phyloP scores from a whole-genome alignment of 1,284 basidiomycete species.

The Earliella scabrosa region DNA sequence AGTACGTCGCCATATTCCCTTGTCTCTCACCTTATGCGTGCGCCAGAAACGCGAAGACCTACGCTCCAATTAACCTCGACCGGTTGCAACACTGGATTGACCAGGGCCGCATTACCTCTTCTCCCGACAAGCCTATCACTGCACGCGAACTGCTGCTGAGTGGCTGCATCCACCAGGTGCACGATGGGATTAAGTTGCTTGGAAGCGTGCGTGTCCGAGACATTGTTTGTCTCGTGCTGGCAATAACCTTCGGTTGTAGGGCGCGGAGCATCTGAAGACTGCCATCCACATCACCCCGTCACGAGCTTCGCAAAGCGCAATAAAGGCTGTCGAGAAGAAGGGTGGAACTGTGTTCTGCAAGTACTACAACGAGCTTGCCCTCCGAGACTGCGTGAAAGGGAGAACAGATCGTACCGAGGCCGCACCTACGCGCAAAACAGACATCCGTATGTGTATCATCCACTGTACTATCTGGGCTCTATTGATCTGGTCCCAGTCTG shows the following conservation, averaged over 20 bases:
- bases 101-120: slow-evolving; percentile 79
- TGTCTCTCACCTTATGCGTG: slow-evolving; percentile 1
- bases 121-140: slow-evolving; percentile 86
- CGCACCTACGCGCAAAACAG: slow-evolving; percentile 81
- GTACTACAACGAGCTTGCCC: slow-evolving; percentile 88
- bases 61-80: slow-evolving; percentile 86
- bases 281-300: slow-evolving; percentile 86
- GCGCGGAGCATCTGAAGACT: slow-evolving; percentile 68
- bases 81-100: slow-evolving; percentile 93
- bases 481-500: slow-evolving; percentile 53
- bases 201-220: slow-evolving; percentile 65
- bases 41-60: slow-evolving; percentile 70
- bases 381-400: slow-evolving; percentile 82
- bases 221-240: neutral
- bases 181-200: slow-evolving; percentile 91
- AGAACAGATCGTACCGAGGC: slow-evolving; percentile 72
- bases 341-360: slow-evolving; percentile 90
- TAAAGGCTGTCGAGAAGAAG: slow-evolving; percentile 79
- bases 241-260: slow-evolving; percentile 43
- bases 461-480: neutral
- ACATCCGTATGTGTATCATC: slow-evolving; percentile 70
- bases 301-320: slow-evolving; percentile 86
- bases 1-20: slow-evolving; percentile 37
- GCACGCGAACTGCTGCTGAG: slow-evolving; percentile 84
- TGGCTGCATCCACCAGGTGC: slow-evolving; percentile 87